Conservation (phyloP, 176 grass and related monocot species). For the Olyra latifolia region DNA sequence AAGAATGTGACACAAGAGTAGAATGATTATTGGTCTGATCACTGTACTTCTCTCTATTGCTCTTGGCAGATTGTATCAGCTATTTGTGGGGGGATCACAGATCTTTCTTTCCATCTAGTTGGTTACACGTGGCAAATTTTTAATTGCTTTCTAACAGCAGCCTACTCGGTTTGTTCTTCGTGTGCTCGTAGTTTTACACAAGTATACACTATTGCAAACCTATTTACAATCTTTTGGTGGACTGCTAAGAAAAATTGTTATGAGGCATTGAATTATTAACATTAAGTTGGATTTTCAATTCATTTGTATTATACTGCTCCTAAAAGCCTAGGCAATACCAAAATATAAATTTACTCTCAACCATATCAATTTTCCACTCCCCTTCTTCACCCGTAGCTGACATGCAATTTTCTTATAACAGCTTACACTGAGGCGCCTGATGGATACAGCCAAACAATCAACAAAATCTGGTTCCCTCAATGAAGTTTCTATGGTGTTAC, state of each 20-base stretch:
- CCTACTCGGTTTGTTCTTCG: constrained; percentile 63
- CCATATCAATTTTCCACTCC: not conserved
- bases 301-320: not conserved
- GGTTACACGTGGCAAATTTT: constrained; percentile 82
- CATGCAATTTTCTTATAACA: constrained; percentile 26
- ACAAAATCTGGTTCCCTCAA: constrained; percentile 84
- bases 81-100: constrained; percentile 69
- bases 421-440: constrained; percentile 62
- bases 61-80: constrained; percentile 73
- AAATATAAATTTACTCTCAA: not conserved
- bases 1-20: not conserved
- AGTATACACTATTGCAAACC: not conserved
- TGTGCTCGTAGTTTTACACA: not conserved
- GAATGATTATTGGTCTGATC: not conserved
- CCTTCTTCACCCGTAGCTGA: not conserved
- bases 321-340: not conserved
- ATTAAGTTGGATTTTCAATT: not conserved
- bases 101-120: constrained; percentile 71
- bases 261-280: not conserved
- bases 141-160: constrained; percentile 87
- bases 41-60: not conserved
- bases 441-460: constrained; percentile 83
- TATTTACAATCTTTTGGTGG: not conserved
- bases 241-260: not conserved
- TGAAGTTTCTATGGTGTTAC: constrained; percentile 92